phyloP scores from a whole-genome alignment of 2,329 filamentous ascomycete species.

The Paecilomyces formosus region DNA sequence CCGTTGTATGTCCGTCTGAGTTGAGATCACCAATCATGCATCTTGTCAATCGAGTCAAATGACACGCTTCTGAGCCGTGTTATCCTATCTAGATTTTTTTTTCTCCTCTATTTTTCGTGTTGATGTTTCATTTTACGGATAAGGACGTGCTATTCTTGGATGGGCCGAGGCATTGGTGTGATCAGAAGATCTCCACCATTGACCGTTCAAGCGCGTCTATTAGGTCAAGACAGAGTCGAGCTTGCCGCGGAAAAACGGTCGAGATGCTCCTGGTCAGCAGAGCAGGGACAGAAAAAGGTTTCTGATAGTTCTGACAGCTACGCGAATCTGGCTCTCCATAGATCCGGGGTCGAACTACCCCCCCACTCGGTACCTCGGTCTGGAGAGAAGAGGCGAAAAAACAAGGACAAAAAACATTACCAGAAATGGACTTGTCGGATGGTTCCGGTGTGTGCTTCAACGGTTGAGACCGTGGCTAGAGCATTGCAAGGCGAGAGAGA shows the following conservation, averaged over 20 bases:
- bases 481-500: too few relatives aligned
- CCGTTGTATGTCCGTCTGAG: neutral
- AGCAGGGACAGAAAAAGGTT: neutral
- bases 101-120: neutral
- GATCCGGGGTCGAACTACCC: neutral
- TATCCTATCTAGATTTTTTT: neutral
- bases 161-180: neutral
- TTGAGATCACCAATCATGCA: neutral
- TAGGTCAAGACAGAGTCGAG: neutral
- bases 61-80: neutral
- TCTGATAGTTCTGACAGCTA: neutral
- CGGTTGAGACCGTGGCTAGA: too few relatives aligned
- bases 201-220: neutral
- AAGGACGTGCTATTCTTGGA: neutral
- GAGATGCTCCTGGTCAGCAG: neutral
- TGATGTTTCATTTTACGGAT: neutral
- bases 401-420: too few relatives aligned
- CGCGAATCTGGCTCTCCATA: neutral
- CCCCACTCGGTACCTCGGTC: neutral
- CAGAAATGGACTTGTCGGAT: neutral
- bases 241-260: neutral
- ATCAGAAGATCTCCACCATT: neutral
- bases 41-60: neutral
- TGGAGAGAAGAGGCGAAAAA: neutral
- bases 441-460: neutral